These are phyloP conservation scores for Coemansia sp. DNA, from an alignment of 192 early-diverging fungal species.

Conservation along the genomic window DNA sequence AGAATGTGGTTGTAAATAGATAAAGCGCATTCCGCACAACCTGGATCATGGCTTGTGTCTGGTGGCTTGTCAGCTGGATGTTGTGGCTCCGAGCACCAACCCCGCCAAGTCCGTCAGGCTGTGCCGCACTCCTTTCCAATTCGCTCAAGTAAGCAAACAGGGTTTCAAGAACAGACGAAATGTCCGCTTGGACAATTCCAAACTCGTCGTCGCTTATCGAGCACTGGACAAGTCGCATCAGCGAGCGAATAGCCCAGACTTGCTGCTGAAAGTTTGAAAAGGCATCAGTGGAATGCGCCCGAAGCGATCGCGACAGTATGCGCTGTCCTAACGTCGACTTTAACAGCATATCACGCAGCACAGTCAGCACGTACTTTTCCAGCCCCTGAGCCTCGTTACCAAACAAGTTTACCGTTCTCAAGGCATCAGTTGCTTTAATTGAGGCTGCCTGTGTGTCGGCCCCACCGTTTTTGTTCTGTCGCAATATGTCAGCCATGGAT, in stretches of 20 bases:
- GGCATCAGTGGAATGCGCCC: constrained; percentile 24
- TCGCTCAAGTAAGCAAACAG: constrained; percentile 40
- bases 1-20: constrained; percentile 39
- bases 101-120: constrained; percentile 9
- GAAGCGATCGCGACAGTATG: constrained; percentile 31
- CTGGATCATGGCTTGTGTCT: constrained; percentile 49
- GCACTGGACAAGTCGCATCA: constrained; percentile 44
- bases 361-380: constrained; percentile 50
- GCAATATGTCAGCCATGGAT: constrained; percentile 40
- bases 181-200: constrained; percentile 50
- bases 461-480: constrained; percentile 15
- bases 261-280: constrained; percentile 54
- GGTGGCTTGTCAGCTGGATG: constrained; percentile 32
- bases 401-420: constrained; percentile 29
- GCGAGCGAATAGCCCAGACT: constrained; percentile 48
- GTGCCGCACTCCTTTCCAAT: constrained; percentile 30
- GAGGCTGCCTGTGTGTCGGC: background rate
- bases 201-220: constrained; percentile 48
- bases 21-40: constrained; percentile 48
- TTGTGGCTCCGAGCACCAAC: constrained; percentile 13
- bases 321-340: constrained; percentile 40
- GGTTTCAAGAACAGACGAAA: constrained; percentile 25
- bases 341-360: constrained; percentile 39
- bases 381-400: constrained; percentile 49
- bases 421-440: background rate